Evolutionary conservation across 441 rosid genomes (phyloP).

Genomic region (Pelargonium myrrhifolium): DNA sequence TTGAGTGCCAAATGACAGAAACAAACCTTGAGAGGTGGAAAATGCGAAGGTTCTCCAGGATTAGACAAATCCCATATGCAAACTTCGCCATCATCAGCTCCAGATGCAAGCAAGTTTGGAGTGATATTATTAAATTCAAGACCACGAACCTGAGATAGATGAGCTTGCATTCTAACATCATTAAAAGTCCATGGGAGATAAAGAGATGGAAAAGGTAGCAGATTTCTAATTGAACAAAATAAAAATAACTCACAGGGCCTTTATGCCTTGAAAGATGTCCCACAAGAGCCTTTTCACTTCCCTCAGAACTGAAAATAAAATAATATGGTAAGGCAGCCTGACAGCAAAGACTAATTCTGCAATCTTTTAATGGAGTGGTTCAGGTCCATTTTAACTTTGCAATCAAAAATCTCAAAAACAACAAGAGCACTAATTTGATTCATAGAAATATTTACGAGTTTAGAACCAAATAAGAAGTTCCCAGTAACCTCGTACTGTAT

Average conservation of each 20-base stretch:
- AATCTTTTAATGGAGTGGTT: not conserved
- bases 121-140: conserved; percentile 76
- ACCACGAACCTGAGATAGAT: conserved; percentile 75
- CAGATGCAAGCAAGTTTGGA: conserved; percentile 88
- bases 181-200: conserved; percentile 13
- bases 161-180: conserved; percentile 14
- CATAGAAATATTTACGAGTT: not conserved
- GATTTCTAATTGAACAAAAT: conserved; percentile 8
- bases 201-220: not conserved
- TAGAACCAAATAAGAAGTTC: not conserved
- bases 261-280: conserved; percentile 77
- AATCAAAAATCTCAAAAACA: not conserved
- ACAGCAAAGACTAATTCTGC: not conserved
- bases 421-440: not conserved
- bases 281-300: conserved; percentile 43
- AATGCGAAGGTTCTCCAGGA: conserved; percentile 81
- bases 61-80: conserved; percentile 89
- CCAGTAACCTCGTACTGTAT: not conserved
- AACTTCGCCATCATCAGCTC: conserved; percentile 96
- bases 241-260: conserved; percentile 78
- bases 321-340: not conserved
- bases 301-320: conserved; percentile 47
- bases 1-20: not conserved
- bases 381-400: not conserved
- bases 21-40: conserved; percentile 75